Conservation (phyloP, 2,329 filamentous ascomycete genomes). For the Plenodomus lindquistii region DNA sequence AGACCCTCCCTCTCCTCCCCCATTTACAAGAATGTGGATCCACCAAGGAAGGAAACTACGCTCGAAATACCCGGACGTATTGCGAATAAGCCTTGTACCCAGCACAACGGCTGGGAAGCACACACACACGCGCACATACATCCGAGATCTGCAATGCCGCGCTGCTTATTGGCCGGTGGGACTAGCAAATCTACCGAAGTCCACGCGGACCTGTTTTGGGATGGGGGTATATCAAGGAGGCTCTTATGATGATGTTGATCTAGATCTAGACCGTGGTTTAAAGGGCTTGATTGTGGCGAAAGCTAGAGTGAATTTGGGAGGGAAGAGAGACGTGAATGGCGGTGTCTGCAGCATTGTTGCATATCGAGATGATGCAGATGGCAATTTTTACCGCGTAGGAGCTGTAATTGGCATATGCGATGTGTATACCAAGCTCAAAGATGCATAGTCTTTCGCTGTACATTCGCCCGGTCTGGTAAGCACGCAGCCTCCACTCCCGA, state of each 20-base stretch:
- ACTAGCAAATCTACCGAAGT: conserved; percentile 40
- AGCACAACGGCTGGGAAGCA: conserved; percentile 38
- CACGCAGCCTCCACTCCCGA: conserved; percentile 17
- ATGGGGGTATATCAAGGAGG: conserved; percentile 26
- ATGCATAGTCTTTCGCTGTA: conserved; percentile 21
- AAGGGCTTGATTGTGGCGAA: conserved; percentile 35
- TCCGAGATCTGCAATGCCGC: conserved; percentile 30
- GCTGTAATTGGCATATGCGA: conserved; percentile 19
- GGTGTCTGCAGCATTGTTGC: conserved; percentile 11
- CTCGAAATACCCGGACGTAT: conserved; percentile 45
- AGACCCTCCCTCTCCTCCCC: conserved; percentile 28
- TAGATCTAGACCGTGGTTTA: conserved; percentile 36
- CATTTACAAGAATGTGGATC: conserved; percentile 30
- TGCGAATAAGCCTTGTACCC: conserved; percentile 43
- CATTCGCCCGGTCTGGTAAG: conserved; percentile 23
- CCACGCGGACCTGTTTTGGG: conserved; percentile 29
- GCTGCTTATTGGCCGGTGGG: conserved; percentile 37
- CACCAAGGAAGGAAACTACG: conserved; percentile 25
- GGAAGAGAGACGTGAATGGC: conserved; percentile 16
- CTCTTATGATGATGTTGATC: conserved; percentile 26
- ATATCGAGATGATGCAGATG: conserved; percentile 12
- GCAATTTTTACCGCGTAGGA: conserved; percentile 21
- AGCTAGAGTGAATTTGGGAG: conserved; percentile 19
- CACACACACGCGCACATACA: too few species aligned
- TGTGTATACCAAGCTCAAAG: conserved; percentile 26